Conservation (phyloP, 2,329 filamentous ascomycete genomes). For the Botryotinia narcissicola region DNA sequence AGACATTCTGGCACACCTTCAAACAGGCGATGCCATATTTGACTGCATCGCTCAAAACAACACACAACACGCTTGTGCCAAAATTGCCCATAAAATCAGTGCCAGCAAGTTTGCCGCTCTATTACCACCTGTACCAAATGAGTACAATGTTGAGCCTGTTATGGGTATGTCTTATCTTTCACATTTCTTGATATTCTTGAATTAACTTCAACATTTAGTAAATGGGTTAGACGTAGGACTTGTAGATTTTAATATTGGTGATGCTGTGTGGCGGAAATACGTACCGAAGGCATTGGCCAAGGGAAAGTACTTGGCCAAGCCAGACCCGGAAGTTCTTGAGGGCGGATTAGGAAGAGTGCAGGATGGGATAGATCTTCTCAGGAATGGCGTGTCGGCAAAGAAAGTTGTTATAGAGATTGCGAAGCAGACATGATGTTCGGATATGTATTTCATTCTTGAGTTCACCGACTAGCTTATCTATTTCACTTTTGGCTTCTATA, state of each 20-base stretch:
- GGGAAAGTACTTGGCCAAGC: slow-evolving; percentile 41
- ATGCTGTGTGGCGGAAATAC: slow-evolving; percentile 43
- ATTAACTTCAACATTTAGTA: slow-evolving; percentile 24
- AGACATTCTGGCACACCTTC: slow-evolving; percentile 25
- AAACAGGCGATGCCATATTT: slow-evolving; percentile 27
- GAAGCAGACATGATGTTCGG: slow-evolving; percentile 4
- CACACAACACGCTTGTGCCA: slow-evolving; percentile 32
- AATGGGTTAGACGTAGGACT: slow-evolving; percentile 34
- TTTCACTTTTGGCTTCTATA: background rate
- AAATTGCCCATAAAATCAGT: slow-evolving; percentile 34
- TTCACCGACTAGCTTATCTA: background rate
- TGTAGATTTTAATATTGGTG: slow-evolving; percentile 34
- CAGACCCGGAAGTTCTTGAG: slow-evolving; percentile 42
- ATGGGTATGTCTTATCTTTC: slow-evolving; percentile 29
- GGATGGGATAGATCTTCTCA: slow-evolving; percentile 41
- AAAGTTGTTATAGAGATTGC: slow-evolving; percentile 43
- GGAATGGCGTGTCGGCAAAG: slow-evolving; percentile 43
- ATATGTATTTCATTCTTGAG: background rate
- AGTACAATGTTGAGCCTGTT: slow-evolving; percentile 30
- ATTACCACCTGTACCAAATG: slow-evolving; percentile 22
- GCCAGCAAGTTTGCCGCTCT: slow-evolving; percentile 30
- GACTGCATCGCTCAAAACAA: slow-evolving; percentile 33
- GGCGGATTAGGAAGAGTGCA: slow-evolving; percentile 46
- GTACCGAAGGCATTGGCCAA: slow-evolving; percentile 41
- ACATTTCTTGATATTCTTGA: background rate